phyloP scores from a whole-genome alignment of 2,329 filamentous ascomycete genomes.

The Arthroderma sp. region DNA sequence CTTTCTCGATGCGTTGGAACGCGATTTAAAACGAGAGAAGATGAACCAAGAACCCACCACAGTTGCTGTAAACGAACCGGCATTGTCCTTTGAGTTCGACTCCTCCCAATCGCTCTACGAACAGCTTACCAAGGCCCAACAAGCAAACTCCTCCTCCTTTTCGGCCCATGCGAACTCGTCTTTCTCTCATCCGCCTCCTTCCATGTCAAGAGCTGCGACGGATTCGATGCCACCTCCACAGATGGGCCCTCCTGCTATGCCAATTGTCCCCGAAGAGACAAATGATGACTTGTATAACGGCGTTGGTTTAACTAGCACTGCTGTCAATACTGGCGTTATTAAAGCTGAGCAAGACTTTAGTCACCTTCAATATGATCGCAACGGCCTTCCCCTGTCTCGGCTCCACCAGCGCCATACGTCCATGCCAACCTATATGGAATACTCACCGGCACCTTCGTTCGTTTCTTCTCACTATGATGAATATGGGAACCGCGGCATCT shows the following conservation, averaged over 20 bases:
- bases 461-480: conserved; percentile 98
- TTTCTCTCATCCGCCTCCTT: conserved; percentile 72
- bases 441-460: conserved; percentile 93
- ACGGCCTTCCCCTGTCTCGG: conserved; percentile 70
- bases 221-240: conserved; percentile 77
- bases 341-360: conserved; percentile 81
- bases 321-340: conserved; percentile 58
- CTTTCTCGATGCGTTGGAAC: conserved; percentile 92
- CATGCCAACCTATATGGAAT: conserved; percentile 98
- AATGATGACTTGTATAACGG: conserved; percentile 57
- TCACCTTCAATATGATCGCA: conserved; percentile 80
- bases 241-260: conserved; percentile 56
- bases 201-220: conserved; percentile 80
- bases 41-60: conserved; percentile 98
- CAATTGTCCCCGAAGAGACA: conserved; percentile 48
- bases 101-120: conserved; percentile 98
- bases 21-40: conserved; percentile 97
- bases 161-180: conserved; percentile 59
- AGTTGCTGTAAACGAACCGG: conserved; percentile 89
- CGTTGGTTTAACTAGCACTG: conserved; percentile 56
- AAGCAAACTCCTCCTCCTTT: conserved; percentile 96
- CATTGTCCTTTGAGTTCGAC: conserved; percentile 96
- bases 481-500: conserved; percentile 90
- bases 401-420: conserved; percentile 87
- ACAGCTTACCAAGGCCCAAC: conserved; percentile 97